These are phyloP conservation scores for Dioscorea alata DNA, from an alignment of 106 monocot species.

Conservation along the genomic window DNA sequence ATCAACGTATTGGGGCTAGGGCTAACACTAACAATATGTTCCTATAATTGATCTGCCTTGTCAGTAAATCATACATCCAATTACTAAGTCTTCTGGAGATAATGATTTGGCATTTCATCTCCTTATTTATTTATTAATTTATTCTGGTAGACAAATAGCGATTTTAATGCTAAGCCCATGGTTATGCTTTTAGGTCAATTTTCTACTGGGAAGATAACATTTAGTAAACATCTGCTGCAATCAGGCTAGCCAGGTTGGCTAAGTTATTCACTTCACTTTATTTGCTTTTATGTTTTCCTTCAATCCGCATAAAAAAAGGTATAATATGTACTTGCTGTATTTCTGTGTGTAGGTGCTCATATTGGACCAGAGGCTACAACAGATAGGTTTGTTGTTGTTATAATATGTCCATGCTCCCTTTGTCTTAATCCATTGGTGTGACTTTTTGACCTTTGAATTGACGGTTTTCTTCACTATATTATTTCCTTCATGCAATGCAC, in stretches of 20 bases:
- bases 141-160: slow-evolving; percentile 78
- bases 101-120: too few relatives aligned
- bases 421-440: too few relatives aligned
- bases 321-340: background rate
- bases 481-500: too few relatives aligned
- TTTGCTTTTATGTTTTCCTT: too few relatives aligned
- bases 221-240: slow-evolving; percentile 82
- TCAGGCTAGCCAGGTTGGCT: slow-evolving; percentile 71
- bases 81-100: too few relatives aligned
- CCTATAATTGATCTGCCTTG: too few relatives aligned
- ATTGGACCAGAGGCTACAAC: slow-evolving; percentile 99
- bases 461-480: too few relatives aligned
- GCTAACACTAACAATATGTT: too few relatives aligned
- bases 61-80: too few relatives aligned
- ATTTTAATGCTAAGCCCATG: slow-evolving; percentile 98
- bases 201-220: slow-evolving; percentile 97
- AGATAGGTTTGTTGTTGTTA: slow-evolving; percentile 94
- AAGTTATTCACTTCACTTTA: background rate
- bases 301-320: background rate
- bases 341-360: slow-evolving; percentile 67
- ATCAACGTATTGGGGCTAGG: too few relatives aligned
- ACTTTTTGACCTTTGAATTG: too few relatives aligned
- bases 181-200: slow-evolving; percentile 98
- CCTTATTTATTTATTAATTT: background rate
- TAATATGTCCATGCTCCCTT: slow-evolving; percentile 35